These are phyloP conservation scores for Gamarada debralockiae DNA, from an alignment of 495 filamentous ascomycete species.

Conservation along the genomic window DNA sequence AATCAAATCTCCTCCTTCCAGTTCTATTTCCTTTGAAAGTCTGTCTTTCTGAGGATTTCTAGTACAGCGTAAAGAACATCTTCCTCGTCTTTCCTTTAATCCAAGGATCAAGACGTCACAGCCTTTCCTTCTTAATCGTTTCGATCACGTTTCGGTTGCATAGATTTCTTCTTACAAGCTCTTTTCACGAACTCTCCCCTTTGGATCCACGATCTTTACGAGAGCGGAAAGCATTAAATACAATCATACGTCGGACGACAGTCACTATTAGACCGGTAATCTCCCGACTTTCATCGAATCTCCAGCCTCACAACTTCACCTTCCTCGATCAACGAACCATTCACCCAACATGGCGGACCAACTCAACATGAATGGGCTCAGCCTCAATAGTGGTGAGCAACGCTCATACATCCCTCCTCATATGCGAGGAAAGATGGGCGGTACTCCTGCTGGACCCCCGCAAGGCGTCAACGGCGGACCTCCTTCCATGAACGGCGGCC, in stretches of 20 bases:
- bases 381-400: constrained; percentile 49
- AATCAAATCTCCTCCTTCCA: constrained; percentile 24
- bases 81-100: constrained; percentile 26
- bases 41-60: constrained; percentile 38
- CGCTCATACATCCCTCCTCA: constrained; percentile 97
- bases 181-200: constrained; percentile 31
- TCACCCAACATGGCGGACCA: constrained; percentile 77
- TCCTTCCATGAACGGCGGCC: constrained; percentile 30
- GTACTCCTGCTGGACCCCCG: constrained; percentile 31
- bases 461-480: constrained; percentile 24
- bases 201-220: constrained; percentile 20
- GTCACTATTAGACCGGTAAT: constrained; percentile 8
- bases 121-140: constrained; percentile 27
- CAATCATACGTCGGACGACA: constrained; percentile 9
- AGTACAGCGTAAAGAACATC: constrained; percentile 31
- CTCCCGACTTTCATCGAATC: constrained; percentile 6
- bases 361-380: constrained; percentile 85
- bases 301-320: constrained; percentile 12
- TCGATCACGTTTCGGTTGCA: constrained; percentile 35
- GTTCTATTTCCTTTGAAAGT: constrained; percentile 38
- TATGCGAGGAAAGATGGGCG: constrained; percentile 61
- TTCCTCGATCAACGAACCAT: constrained; percentile 16
- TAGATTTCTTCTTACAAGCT: constrained; percentile 27
- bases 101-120: constrained; percentile 22
- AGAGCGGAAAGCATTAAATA: constrained; percentile 9